phyloP scores from a whole-genome alignment of 1,284 basidiomycete species.

The Boletus mariae region DNA sequence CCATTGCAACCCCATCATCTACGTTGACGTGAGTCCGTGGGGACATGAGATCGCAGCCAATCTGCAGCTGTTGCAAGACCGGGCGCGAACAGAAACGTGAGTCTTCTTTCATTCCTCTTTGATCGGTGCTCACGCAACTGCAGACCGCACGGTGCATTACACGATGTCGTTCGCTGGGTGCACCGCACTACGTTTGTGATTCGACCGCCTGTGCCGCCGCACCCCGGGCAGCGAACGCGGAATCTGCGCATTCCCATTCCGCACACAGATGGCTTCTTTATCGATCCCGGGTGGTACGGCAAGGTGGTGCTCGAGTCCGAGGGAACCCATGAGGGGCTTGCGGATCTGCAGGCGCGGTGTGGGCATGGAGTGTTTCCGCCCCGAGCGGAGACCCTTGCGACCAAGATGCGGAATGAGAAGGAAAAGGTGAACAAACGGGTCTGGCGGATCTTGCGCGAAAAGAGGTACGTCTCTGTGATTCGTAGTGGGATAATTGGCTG shows the following conservation, averaged over 20 bases:
- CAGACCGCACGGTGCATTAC: constrained; percentile 71
- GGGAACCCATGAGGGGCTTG: constrained; percentile 77
- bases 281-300: constrained; percentile 78
- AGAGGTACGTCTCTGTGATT: constrained; percentile 51
- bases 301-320: constrained; percentile 76
- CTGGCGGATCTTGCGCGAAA: constrained; percentile 69
- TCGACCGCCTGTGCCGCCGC: constrained; percentile 36
- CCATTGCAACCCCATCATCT: constrained; percentile 63
- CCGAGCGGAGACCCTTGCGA: constrained; percentile 35
- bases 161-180: constrained; percentile 79
- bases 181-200: constrained; percentile 72
- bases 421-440: constrained; percentile 51
- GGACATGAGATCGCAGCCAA: constrained; percentile 69
- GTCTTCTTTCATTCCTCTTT: constrained; percentile 26
- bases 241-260: constrained; percentile 45
- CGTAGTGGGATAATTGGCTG: not conserved
- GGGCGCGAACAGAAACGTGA: constrained; percentile 75
- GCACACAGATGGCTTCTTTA: constrained; percentile 46
- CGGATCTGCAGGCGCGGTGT: constrained; percentile 73
- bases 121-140: constrained; percentile 1
- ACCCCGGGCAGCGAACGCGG: constrained; percentile 19
- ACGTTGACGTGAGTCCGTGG: constrained; percentile 73
- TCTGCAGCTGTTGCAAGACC: constrained; percentile 71
- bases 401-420: constrained; percentile 35
- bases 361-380: constrained; percentile 62